Conservation (phyloP, 169 alveolate species). For the Cytauxzoon felis region DNA sequence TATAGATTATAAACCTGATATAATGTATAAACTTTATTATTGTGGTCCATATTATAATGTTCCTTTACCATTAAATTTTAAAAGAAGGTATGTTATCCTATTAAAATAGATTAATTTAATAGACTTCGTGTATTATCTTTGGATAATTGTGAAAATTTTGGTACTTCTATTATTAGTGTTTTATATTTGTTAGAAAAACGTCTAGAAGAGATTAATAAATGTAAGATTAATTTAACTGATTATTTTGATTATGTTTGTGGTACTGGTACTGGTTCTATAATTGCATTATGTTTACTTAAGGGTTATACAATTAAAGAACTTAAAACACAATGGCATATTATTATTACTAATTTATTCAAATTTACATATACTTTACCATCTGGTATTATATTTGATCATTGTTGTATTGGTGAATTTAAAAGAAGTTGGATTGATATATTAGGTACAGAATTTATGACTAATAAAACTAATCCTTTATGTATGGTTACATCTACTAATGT, state of each 20-base stretch:
- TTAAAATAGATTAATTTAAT: not conserved
- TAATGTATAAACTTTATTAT: slow-evolving; percentile 36
- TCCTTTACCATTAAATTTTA: slow-evolving; percentile 23
- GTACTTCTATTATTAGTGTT: slow-evolving; percentile 64
- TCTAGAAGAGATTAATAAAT: slow-evolving; percentile 56
- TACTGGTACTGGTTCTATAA: slow-evolving; percentile 77
- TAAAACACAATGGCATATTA: slow-evolving; percentile 45
- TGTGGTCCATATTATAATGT: slow-evolving; percentile 39
- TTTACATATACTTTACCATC: slow-evolving; percentile 67
- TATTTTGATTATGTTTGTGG: slow-evolving; percentile 75
- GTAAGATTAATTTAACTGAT: slow-evolving; percentile 62
- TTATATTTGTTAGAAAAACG: slow-evolving; percentile 67
- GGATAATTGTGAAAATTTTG: slow-evolving; percentile 77
- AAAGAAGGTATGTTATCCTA: slow-evolving; percentile 5
- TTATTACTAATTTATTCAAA: slow-evolving; percentile 61
- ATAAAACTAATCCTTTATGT: slow-evolving; percentile 52
- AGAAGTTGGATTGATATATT: slow-evolving; percentile 51
- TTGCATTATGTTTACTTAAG: slow-evolving; percentile 67
- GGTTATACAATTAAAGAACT: slow-evolving; percentile 65
- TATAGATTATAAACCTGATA: slow-evolving; percentile 15
- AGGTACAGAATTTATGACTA: slow-evolving; percentile 65
- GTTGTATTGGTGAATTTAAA: slow-evolving; percentile 51
- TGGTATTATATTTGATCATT: slow-evolving; percentile 73
- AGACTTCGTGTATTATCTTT: slow-evolving; percentile 71
- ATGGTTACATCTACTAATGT: slow-evolving; percentile 76